A percentile compares a stretch with the other conserved stretches of the same genome.
These are phyloP conservation scores for Chlamydomonas asymmetrica DNA, from an alignment of 139 green algal species.

Conservation along the genomic window DNA sequence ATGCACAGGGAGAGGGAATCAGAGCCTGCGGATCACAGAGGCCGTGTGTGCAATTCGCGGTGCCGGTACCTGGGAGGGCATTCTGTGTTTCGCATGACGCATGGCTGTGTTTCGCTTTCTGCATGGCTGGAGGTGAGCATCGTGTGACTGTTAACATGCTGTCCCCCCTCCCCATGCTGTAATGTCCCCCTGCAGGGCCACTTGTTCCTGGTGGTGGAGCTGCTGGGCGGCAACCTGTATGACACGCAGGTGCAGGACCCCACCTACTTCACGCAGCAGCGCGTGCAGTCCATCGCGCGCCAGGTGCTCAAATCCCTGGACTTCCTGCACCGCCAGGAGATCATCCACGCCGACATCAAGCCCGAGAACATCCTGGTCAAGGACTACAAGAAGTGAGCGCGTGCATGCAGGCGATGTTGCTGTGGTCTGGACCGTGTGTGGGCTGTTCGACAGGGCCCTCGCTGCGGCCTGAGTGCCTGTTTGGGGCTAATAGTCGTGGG, in stretches of 20 bases:
- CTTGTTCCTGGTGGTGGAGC: constrained; percentile 93
- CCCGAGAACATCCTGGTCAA: constrained; percentile 96
- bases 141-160: background rate
- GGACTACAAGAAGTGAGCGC: constrained; percentile 67
- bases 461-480: too few species aligned
- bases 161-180: background rate
- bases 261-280: constrained; percentile 83
- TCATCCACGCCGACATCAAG: constrained; percentile 95
- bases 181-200: constrained; percentile 71
- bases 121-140: too few species aligned
- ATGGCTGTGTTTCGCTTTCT: too few species aligned
- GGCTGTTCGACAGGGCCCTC: too few species aligned
- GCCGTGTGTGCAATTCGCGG: too few species aligned
- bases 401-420: too few species aligned
- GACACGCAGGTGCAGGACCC: constrained; percentile 75
- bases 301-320: constrained; percentile 71
- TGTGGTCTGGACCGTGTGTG: too few species aligned
- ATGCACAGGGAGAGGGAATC: too few species aligned
- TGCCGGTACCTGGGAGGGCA: too few species aligned
- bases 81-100: too few species aligned
- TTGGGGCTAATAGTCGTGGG: too few species aligned
- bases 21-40: too few species aligned
- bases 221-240: constrained; percentile 94
- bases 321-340: constrained; percentile 84
- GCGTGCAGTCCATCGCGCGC: constrained; percentile 78